A percentile compares a stretch with the other conserved stretches of the same genome.
These are phyloP conservation scores for Geotrichum fermentans DNA, from an alignment of 1,139 yeast species.

Conservation along the genomic window DNA sequence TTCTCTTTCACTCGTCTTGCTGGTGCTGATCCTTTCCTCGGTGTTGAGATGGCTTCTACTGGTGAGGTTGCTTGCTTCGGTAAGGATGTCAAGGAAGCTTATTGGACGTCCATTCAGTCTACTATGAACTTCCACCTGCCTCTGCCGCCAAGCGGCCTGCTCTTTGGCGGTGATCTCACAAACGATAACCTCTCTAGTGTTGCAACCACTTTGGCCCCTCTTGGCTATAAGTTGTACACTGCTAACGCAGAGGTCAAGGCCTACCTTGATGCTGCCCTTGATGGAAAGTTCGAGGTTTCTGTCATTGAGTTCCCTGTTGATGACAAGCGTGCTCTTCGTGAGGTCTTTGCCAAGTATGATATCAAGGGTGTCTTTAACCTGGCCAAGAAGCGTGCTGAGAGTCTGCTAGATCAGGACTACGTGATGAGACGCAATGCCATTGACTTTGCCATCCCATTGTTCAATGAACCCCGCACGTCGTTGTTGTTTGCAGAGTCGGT, in stretches of 20 bases:
- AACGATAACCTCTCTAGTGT: slow-evolving; percentile 68
- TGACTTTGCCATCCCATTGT: slow-evolving; percentile 93
- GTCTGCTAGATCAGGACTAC: slow-evolving; percentile 80
- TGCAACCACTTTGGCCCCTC: slow-evolving; percentile 60
- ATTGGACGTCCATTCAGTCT: slow-evolving; percentile 95
- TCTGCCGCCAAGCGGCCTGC: slow-evolving; percentile 78
- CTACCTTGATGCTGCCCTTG: slow-evolving; percentile 52
- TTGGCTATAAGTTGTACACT: slow-evolving; percentile 78
- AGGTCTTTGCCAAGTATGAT: slow-evolving; percentile 80
- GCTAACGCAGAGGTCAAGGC: slow-evolving; percentile 68
- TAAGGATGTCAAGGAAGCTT: slow-evolving; percentile 75
- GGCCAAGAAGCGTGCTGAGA: slow-evolving; percentile 84
- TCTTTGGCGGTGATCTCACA: slow-evolving; percentile 88
- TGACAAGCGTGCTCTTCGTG: slow-evolving; percentile 89
- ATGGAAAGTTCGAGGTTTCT: slow-evolving; percentile 38
- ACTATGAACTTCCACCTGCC: slow-evolving; percentile 96
- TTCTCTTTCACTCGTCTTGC: slow-evolving; percentile 96
- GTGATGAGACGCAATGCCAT: slow-evolving; percentile 98
- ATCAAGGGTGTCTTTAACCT: slow-evolving; percentile 86
- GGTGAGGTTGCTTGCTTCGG: slow-evolving; percentile 99
- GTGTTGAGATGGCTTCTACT: slow-evolving; percentile 98
- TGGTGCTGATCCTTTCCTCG: slow-evolving; percentile 97
- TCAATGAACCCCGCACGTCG: slow-evolving; percentile 94
- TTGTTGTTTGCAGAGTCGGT: slow-evolving; percentile 80
- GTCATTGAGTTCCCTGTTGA: slow-evolving; percentile 86